Evolutionary conservation across 441 rosid genomes (phyloP), one percentile per base, ranked within the genome.

Genomic region (Syzygium malaccense): DNA sequence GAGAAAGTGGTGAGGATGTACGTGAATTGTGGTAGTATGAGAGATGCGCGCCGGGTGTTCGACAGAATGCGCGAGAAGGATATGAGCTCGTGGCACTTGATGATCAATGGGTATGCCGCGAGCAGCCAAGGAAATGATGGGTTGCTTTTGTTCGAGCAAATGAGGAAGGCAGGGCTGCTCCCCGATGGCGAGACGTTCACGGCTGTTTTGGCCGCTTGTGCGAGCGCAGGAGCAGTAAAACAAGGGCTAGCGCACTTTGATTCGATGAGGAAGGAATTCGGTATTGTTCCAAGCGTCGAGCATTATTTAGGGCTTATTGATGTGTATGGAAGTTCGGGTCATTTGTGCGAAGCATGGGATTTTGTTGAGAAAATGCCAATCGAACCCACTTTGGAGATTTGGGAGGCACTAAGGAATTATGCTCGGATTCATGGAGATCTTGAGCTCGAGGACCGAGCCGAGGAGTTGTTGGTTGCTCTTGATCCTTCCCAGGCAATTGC

Each of bases 281-380:
- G 86, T 45, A 48, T 87, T 87, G 85, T 53, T 85, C 71, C 62
- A 3, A 45, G 8, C n/a, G 5, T 49, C 14, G 56, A 85, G 37
- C 58, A 32, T 87, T 79, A 53, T 19, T 45, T 54, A 85, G 88
- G 85, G 88, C 32, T 79, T 6, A 80, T 79, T 33, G 86, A 79
- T 37, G 85, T 75, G 62, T 80, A 49, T 56, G 89, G 89, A 87
- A 54, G 58, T 55, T 28, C 68, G 2, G 86, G 88, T 80, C 90
- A 83, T 87, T 87, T 87, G 86, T 88, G 25, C 84, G 86, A 89
- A 62, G 85, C 86, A n/a, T 55, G 85, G 89, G 89, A 87, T 55
- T 87, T 87, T 56, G 71, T 87, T 18, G 86, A 87, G 86, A 87
- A 68, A 54, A 75, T 79, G 55, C 89, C 86, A 3, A 56, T 75